Conservation (phyloP, 2,329 filamentous ascomycete genomes). For the Talaromyces islandicus region DNA sequence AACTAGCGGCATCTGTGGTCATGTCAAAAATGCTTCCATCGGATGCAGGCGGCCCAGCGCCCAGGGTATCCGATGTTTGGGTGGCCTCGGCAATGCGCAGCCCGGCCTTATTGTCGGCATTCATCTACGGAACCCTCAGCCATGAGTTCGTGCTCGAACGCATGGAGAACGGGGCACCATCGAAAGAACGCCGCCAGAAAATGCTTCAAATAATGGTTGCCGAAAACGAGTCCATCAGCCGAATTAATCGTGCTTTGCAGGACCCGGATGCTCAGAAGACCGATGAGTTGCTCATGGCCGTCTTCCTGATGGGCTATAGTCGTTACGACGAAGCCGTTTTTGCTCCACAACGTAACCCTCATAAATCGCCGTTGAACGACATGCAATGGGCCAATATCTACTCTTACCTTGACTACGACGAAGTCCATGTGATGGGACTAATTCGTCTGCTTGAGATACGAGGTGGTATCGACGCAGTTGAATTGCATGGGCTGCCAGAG, state of each 20-base stretch:
- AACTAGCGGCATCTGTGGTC: slow-evolving; percentile 9
- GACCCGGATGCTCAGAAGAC: slow-evolving; percentile 14
- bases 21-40: slow-evolving; percentile 11
- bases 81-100: slow-evolving; percentile 6
- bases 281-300: slow-evolving; percentile 19
- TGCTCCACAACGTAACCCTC: slow-evolving; percentile 11
- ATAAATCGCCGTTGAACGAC: slow-evolving; percentile 16
- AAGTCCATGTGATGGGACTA: slow-evolving; percentile 19
- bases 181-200: slow-evolving; percentile 8
- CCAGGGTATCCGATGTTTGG: slow-evolving; percentile 11
- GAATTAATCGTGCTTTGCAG: slow-evolving; percentile 17
- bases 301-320: slow-evolving; percentile 19
- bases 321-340: slow-evolving; percentile 13
- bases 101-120: slow-evolving; percentile 9
- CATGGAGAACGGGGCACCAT: slow-evolving; percentile 8
- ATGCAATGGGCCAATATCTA: slow-evolving; percentile 19
- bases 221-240: slow-evolving; percentile 16
- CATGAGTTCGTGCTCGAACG: slow-evolving; percentile 11
- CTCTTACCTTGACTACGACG: slow-evolving; percentile 16
- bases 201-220: slow-evolving; percentile 12
- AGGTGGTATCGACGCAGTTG: slow-evolving; percentile 17
- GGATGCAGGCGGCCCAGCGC: not conserved
- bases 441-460: slow-evolving; percentile 18
- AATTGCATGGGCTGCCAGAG: slow-evolving; percentile 17
- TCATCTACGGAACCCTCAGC: slow-evolving; percentile 12